Percentiles rank a stretch among this genome's conserved stretches.
Conservation (phyloP, 75 land plant genomes). For the Cryptomeria japonica region DNA sequence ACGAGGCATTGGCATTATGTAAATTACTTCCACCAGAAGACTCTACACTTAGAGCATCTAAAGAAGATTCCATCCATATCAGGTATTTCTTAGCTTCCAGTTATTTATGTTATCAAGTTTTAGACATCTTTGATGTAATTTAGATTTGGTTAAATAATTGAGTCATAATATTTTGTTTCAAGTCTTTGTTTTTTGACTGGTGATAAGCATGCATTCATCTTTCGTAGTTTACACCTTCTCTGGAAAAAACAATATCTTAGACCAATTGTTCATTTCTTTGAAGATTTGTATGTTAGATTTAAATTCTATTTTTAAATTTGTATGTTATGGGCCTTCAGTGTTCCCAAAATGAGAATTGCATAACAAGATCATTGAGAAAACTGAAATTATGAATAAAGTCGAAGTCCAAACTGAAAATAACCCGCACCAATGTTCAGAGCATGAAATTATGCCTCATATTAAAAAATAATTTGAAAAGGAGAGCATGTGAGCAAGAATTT, state of each 20-base stretch:
- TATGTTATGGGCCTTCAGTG: too few species aligned
- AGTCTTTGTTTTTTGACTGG: not conserved
- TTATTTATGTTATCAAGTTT: not conserved
- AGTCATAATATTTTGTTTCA: too few species aligned
- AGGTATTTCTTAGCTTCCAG: conserved; percentile 39
- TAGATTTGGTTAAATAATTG: not conserved
- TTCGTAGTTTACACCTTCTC: not conserved
- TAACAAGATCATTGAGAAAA: too few species aligned
- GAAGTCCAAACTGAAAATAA: too few species aligned
- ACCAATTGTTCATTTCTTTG: not conserved
- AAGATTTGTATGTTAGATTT: not conserved
- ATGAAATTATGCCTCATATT: too few species aligned
- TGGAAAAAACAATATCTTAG: not conserved
- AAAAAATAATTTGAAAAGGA: too few species aligned
- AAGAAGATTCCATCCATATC: conserved; percentile 84
- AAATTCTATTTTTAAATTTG: not conserved
- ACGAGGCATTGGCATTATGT: conserved; percentile 94
- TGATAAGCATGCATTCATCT: not conserved
- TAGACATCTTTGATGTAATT: not conserved
- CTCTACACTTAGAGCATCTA: conserved; percentile 82
- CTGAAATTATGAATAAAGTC: too few species aligned
- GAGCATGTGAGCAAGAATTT: too few species aligned
- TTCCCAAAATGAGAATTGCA: too few species aligned
- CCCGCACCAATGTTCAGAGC: too few species aligned
- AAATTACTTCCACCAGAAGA: conserved; percentile 96